Evolutionary conservation across 805 yeast species (phyloP), one percentile per base, ranked within the genome.

Genomic region (Nakazawaea peltata): DNA sequence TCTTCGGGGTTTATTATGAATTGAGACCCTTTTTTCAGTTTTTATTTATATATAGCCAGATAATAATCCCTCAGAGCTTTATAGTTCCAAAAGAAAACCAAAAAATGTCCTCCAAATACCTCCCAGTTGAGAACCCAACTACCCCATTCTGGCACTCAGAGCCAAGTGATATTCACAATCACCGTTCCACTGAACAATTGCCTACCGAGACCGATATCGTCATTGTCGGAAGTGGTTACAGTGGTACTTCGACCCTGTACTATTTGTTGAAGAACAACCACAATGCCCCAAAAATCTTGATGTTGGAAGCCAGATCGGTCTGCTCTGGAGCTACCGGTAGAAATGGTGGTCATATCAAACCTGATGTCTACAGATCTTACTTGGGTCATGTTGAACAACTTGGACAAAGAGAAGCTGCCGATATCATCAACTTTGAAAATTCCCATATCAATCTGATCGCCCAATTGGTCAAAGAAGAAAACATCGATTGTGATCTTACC

Each of bases 291-390:
- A 25, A 29, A 3, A 43, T 40, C 1, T 40, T 48, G 19, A 44
- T 68, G 44, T 49, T 61, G 7, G 74, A 69, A 42, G 72, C 71
- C 2, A 49, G 69, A 30, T 56, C 53, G 19, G 40, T 51, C 6
- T 61, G 66, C 32, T 50, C 61, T 9, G 67, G 69, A 23, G 69
- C 69, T 12, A 59, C 67, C 5, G 69, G 67, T 4, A 49, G 69
- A 39, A 64, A 64, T 37, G 69, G 70, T 16, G 70, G 70, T 2
- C 70, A 64, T 41, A 43, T 69, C 37, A 63, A 65, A 30, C 71
- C 71, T 8, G 49, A 46, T 28, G 31, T 39, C 12, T 49, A 52
- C 38, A 30, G 34, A 31, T 24, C 23, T 10, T 32, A 36, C 28
- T 12, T 28, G 15, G 37, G 39, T 2, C 28, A 19, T 17, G 28